These are phyloP conservation scores for Hypomontagnella submonticulosa DNA, from an alignment of 495 filamentous ascomycete genomes.

Conservation along the genomic window DNA sequence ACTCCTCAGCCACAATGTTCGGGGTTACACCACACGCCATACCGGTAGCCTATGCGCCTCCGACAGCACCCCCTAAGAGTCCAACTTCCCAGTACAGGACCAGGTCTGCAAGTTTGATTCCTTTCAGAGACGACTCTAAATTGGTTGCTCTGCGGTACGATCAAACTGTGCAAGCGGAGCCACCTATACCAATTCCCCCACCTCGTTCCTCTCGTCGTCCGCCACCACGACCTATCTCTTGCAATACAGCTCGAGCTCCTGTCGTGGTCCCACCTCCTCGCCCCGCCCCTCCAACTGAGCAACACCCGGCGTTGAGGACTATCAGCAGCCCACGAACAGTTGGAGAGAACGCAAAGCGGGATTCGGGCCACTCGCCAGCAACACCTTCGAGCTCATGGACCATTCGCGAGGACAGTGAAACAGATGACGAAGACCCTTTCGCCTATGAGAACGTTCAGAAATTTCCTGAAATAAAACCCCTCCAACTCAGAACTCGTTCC, in stretches of 20 bases:
- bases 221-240: constrained; percentile 42
- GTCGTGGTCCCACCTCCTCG: constrained; percentile 53
- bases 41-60: constrained; percentile 30
- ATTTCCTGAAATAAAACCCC: constrained; percentile 36
- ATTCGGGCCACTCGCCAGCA: constrained; percentile 66
- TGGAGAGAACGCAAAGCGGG: constrained; percentile 54
- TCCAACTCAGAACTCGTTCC: constrained; percentile 39
- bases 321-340: constrained; percentile 45
- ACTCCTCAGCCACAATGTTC: constrained; percentile 37
- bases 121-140: constrained; percentile 60
- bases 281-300: constrained; percentile 56
- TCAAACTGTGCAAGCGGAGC: constrained; percentile 63
- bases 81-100: constrained; percentile 50
- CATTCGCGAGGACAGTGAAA: constrained; percentile 56
- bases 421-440: constrained; percentile 45
- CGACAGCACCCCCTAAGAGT: constrained; percentile 51
- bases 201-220: constrained; percentile 48
- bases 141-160: constrained; percentile 66
- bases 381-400: constrained; percentile 57
- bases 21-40: constrained; percentile 26
- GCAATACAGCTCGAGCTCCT: constrained; percentile 32
- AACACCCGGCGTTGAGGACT: constrained; percentile 59
- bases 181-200: constrained; percentile 64
- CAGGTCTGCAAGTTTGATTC: constrained; percentile 47
- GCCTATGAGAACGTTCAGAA: constrained; percentile 50